A percentile compares a stretch with the other conserved stretches of the same genome.
Evolutionary conservation across 1,284 basidiomycete species (phyloP).

Genomic region (Serendipita sp.): DNA sequence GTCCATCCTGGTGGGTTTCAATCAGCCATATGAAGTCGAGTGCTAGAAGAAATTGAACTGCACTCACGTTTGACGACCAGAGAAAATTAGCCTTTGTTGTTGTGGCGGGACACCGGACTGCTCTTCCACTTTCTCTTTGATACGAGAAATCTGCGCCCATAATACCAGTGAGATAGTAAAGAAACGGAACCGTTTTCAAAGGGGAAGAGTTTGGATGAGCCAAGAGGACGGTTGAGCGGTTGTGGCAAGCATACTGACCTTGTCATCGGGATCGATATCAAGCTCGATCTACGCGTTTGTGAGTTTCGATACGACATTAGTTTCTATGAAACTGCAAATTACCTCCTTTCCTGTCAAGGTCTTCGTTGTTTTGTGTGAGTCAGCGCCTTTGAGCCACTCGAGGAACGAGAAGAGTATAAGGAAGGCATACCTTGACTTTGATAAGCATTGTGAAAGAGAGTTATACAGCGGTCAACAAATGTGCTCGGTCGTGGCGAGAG

Average conservation of each 20-base stretch:
- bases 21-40: not conserved
- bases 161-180: not conserved
- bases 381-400: not conserved
- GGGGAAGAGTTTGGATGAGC: not conserved
- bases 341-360: slow-evolving; percentile 91
- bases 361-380: slow-evolving; percentile 26
- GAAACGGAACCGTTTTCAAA: not conserved
- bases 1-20: slow-evolving; percentile 37
- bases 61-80: slow-evolving; percentile 88
- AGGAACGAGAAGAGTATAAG: not conserved
- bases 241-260: slow-evolving; percentile 31
- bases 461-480: not conserved
- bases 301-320: slow-evolving; percentile 3
- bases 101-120: slow-evolving; percentile 96
- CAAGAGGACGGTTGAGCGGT: not conserved
- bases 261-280: slow-evolving; percentile 86
- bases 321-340: slow-evolving; percentile 14
- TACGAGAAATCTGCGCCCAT: slow-evolving; percentile 64
- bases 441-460: slow-evolving; percentile 45
- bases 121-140: slow-evolving; percentile 98
- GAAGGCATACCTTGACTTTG: slow-evolving; percentile 57
- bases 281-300: slow-evolving; percentile 64
- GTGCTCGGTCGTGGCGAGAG: not conserved
- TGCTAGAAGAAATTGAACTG: not conserved
- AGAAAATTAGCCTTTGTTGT: slow-evolving; percentile 91